Conservation (phyloP, 2,329 filamentous ascomycete species). For the Septoria petroselini region DNA sequence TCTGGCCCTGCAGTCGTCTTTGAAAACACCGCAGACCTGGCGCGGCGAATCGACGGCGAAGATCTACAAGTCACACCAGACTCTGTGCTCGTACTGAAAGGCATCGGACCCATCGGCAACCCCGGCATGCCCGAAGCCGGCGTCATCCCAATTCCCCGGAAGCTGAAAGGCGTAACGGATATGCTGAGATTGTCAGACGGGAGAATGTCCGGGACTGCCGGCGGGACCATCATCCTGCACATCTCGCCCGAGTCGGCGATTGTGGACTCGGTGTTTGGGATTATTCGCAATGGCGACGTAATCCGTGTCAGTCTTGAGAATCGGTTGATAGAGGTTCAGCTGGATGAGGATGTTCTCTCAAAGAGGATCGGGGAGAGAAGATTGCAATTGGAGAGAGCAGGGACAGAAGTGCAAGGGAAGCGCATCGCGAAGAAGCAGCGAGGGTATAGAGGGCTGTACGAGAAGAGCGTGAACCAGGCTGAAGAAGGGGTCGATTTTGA, state of each 20-base stretch:
- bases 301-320: slow-evolving; percentile 48
- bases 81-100: slow-evolving; percentile 49
- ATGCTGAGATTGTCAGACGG: slow-evolving; percentile 56
- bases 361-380: slow-evolving; percentile 39
- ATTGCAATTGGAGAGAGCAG: slow-evolving; percentile 21
- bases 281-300: slow-evolving; percentile 49
- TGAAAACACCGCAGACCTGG: slow-evolving; percentile 48
- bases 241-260: slow-evolving; percentile 53
- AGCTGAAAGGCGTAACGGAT: slow-evolving; percentile 51
- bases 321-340: slow-evolving; percentile 43
- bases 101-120: slow-evolving; percentile 52
- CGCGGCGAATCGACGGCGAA: slow-evolving; percentile 47
- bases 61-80: slow-evolving; percentile 45
- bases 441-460: slow-evolving; percentile 60
- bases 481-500: slow-evolving; percentile 60
- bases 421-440: slow-evolving; percentile 40
- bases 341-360: slow-evolving; percentile 44
- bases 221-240: slow-evolving; percentile 54
- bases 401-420: slow-evolving; percentile 29
- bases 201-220: slow-evolving; percentile 55
- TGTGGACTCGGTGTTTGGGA: slow-evolving; percentile 48
- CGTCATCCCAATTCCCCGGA: slow-evolving; percentile 51
- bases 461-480: slow-evolving; percentile 59
- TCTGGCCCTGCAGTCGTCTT: slow-evolving; percentile 50
- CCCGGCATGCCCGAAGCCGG: slow-evolving; percentile 55